Conservation (phyloP, 2,329 filamentous ascomycete species). For the Ophiosphaerella narmari region DNA sequence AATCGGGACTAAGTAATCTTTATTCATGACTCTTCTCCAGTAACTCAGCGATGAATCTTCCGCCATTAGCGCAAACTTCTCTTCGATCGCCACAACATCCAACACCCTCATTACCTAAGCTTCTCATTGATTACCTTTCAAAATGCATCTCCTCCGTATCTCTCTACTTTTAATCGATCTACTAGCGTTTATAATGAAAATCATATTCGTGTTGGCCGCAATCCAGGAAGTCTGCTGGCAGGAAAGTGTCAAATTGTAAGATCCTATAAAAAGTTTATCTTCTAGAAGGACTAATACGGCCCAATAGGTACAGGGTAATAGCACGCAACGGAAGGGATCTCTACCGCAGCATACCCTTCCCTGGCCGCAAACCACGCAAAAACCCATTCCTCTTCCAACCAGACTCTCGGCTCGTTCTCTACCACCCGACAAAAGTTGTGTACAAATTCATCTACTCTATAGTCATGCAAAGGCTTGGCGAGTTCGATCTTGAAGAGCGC, state of each 20-base stretch:
- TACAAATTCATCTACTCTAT: not conserved
- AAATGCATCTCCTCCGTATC: not conserved
- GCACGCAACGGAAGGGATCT: too few species aligned
- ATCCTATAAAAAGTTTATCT: not conserved
- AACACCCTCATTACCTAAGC: too few species aligned
- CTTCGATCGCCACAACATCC: too few species aligned
- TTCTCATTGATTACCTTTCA: too few species aligned
- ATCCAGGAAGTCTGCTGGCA: not conserved
- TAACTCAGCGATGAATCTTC: too few species aligned
- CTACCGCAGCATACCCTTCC: not conserved
- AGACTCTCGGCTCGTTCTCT: not conserved
- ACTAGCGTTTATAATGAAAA: not conserved
- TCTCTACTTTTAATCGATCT: not conserved
- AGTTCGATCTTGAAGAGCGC: not conserved
- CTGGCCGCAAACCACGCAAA: not conserved
- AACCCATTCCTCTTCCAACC: not conserved
- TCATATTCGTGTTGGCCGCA: not conserved
- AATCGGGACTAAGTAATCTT: too few species aligned
- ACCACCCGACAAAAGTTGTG: not conserved
- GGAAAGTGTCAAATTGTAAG: not conserved
- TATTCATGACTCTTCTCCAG: too few species aligned
- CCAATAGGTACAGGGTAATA: not conserved
- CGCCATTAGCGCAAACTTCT: too few species aligned
- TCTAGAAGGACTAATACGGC: not conserved
- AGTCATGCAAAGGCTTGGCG: not conserved